Conservation (phyloP, 2,329 filamentous ascomycete species). For the Nigrograna mackinnonii region DNA sequence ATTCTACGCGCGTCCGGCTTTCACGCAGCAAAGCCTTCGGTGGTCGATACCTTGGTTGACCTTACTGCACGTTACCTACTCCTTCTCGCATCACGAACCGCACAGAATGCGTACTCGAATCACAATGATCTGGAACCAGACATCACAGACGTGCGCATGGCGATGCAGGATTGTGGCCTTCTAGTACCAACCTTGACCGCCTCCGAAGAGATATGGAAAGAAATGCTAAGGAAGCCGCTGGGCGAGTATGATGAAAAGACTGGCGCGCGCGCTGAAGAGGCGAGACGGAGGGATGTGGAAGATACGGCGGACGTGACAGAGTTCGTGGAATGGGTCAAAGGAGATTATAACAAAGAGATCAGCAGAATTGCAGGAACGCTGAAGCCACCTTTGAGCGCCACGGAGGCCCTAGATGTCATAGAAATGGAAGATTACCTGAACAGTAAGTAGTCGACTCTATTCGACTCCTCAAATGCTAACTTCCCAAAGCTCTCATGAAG, state of each 20-base stretch:
- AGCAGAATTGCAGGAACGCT: conserved; percentile 75
- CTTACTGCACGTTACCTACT: conserved; percentile 80
- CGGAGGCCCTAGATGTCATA: conserved; percentile 50
- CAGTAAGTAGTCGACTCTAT: conserved; percentile 26
- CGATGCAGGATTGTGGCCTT: conserved; percentile 79
- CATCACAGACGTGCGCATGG: conserved; percentile 81
- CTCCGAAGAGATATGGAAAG: conserved; percentile 69
- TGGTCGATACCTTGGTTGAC: conserved; percentile 86
- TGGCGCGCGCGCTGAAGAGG: conserved; percentile 46
- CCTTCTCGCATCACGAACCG: conserved; percentile 73
- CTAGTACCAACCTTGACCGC: conserved; percentile 70
- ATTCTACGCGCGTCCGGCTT: conserved; percentile 91
- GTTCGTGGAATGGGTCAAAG: conserved; percentile 79
- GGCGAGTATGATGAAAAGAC: conserved; percentile 45
- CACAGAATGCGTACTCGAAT: conserved; percentile 71
- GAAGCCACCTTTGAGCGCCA: conserved; percentile 42
- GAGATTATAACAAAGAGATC: conserved; percentile 77
- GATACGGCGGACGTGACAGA: conserved; percentile 77
- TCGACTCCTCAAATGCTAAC: conserved; percentile 16
- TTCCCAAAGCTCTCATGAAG: conserved; percentile 73
- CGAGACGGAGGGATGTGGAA: conserved; percentile 60
- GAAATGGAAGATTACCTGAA: conserved; percentile 53
- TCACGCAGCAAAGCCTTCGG: conserved; percentile 77
- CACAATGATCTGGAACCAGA: conserved; percentile 66
- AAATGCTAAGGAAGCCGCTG: conserved; percentile 49